phyloP scores from a whole-genome alignment of 2,329 filamentous ascomycete genomes.

The Penicillium sp. region DNA sequence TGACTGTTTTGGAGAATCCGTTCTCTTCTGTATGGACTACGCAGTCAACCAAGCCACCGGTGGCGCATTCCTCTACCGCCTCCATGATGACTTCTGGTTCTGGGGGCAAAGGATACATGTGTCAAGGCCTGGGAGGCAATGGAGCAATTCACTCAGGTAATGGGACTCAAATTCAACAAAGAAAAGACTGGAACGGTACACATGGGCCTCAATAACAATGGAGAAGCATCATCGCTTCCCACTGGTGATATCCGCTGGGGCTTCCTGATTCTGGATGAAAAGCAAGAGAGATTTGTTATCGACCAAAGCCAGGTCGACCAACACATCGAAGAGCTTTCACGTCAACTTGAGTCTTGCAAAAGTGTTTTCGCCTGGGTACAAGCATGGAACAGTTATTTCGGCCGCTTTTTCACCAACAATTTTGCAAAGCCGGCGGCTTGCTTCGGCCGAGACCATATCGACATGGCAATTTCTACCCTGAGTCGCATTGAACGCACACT shows the following conservation, averaged over 20 bases:
- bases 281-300: slow-evolving; percentile 57
- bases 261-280: slow-evolving; percentile 57
- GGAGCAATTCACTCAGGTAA: slow-evolving; percentile 53
- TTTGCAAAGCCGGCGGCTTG: slow-evolving; percentile 57
- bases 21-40: slow-evolving; percentile 66
- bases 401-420: slow-evolving; percentile 58
- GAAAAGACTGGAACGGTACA: slow-evolving; percentile 57
- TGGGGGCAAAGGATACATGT: slow-evolving; percentile 59
- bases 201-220: slow-evolving; percentile 29
- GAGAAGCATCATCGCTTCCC: slow-evolving; percentile 42
- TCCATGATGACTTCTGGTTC: slow-evolving; percentile 68
- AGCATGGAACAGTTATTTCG: slow-evolving; percentile 60
- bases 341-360: slow-evolving; percentile 56
- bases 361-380: slow-evolving; percentile 61
- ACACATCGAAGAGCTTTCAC: slow-evolving; percentile 59
- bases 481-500: slow-evolving; percentile 53
- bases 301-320: slow-evolving; percentile 58
- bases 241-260: slow-evolving; percentile 58
- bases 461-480: slow-evolving; percentile 55
- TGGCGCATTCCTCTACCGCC: slow-evolving; percentile 58
- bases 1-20: slow-evolving; percentile 58
- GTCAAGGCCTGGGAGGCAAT: slow-evolving; percentile 61
- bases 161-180: slow-evolving; percentile 59
- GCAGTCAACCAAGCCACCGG: slow-evolving; percentile 59
- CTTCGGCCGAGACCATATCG: slow-evolving; percentile 56